Evolutionary conservation across 306 rosid genomes (phyloP), one percentile per base, ranked within the genome.

Genomic region (Cucurbita ficifolia): DNA sequence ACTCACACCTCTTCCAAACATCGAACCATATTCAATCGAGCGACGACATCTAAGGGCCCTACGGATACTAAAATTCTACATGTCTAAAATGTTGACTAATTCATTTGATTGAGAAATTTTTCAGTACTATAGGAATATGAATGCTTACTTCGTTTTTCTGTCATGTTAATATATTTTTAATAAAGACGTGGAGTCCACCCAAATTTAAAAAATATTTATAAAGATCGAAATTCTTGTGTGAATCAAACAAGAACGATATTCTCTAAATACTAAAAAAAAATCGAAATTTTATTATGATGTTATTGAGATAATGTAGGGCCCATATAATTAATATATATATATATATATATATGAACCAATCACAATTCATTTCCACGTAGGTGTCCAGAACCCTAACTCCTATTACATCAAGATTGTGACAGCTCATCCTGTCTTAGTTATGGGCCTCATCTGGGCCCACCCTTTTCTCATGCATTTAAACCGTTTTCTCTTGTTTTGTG

Each of bases 321-420:
- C 2, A 40, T 40, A 40, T 40, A 5, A 40, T 8, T 42, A 42
- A 42, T 29, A 29, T 29, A 29, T 29, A 0, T 22, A 22, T 38
- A 38, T 38, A 5, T 38, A 2, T 36, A 38, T 38, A 38, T 63
- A 19, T 43, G 21, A 68, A 12, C 21, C 73, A 6, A 13, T 68
- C 4, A 24, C 7, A 19, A 2, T 35, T 17, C 50, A n/a, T n/a
- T n/a, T n/a, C n/a, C n/a, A n/a, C n/a, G n/a, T n/a, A n/a, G n/a
- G n/a, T n/a, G n/a, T n/a, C n/a, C n/a, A 39, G 33, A 60, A 19
- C 68, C 45, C 13, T 0, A 73, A 45, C 70, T 35, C 59, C 4
- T 1, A 7, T 57, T 54, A 16, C 46, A 39, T 39, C 40, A 11
- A 43, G 63, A 78, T 71, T 64, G 19, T 56, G 78, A 79, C 80